These are phyloP conservation scores for Aureobasidium uvarum DNA, from an alignment of 2,329 filamentous ascomycete species.

Conservation along the genomic window DNA sequence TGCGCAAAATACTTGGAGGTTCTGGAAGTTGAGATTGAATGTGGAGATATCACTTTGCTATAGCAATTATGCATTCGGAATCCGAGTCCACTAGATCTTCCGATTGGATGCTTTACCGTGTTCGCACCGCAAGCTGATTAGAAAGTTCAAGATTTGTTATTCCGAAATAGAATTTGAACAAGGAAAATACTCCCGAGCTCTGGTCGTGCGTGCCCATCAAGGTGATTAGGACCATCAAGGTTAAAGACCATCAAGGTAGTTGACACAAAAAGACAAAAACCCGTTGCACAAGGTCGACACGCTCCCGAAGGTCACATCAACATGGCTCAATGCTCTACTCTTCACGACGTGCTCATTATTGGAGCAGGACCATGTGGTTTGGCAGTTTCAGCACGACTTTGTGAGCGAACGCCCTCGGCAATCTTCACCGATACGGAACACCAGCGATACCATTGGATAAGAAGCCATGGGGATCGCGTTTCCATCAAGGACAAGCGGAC, in stretches of 20 bases:
- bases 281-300: too few relatives aligned
- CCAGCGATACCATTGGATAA: slow-evolving; percentile 75
- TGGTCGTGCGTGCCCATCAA: not conserved
- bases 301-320: not conserved
- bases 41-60: too few relatives aligned
- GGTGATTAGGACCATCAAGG: not conserved
- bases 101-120: too few relatives aligned
- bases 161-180: too few relatives aligned
- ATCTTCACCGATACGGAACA: slow-evolving; percentile 84
- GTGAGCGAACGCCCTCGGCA: slow-evolving; percentile 70
- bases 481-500: slow-evolving; percentile 55
- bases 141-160: too few relatives aligned
- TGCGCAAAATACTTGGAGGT: too few relatives aligned
- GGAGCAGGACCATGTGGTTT: slow-evolving; percentile 75
- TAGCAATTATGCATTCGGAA: too few relatives aligned
- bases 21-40: too few relatives aligned
- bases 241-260: not conserved
- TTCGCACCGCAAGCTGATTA: too few relatives aligned
- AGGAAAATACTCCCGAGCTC: too few relatives aligned
- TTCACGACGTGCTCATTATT: slow-evolving; percentile 54
- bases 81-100: too few relatives aligned
- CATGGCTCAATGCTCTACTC: not conserved
- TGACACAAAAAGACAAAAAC: not conserved
- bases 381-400: slow-evolving; percentile 68
- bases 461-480: slow-evolving; percentile 61